Conservation (phyloP, 1,284 basidiomycete species). For the Exobasidium cylindrosporum region DNA sequence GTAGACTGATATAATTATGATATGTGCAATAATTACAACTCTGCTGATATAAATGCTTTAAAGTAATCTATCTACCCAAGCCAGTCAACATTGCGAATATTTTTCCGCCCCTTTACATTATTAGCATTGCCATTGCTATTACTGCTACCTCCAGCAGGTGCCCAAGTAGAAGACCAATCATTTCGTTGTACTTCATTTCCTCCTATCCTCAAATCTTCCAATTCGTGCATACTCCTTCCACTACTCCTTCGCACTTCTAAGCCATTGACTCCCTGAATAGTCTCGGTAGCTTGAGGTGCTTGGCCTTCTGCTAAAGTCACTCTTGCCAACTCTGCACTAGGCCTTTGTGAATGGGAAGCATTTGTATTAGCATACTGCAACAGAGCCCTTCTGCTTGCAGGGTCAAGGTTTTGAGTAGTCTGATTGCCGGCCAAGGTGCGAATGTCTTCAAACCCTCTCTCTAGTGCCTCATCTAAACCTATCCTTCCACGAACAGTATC, state of each 20-base stretch:
- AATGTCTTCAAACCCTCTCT: conserved; percentile 20
- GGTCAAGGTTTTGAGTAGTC: not conserved
- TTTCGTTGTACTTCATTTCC: not conserved
- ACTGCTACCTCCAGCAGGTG: not conserved
- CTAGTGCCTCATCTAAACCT: conserved; percentile 21
- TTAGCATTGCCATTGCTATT: not conserved
- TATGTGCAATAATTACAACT: no score
- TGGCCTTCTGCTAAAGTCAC: not conserved
- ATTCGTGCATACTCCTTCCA: conserved; percentile 9
- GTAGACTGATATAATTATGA: not conserved
- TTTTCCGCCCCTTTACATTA: not conserved
- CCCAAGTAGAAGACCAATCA: not conserved
- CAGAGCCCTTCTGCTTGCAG: not conserved
- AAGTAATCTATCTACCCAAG: no score
- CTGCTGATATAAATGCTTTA: no score
- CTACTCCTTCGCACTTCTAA: not conserved
- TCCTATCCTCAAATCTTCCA: conserved; percentile 5
- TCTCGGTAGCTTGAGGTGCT: not conserved
- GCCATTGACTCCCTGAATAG: not conserved
- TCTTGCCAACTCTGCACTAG: conserved; percentile 11
- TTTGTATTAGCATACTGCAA: not conserved
- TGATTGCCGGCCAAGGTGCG: conserved; percentile 2
- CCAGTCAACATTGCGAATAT: conserved; percentile 13
- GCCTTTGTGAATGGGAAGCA: not conserved
- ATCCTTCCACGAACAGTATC: conserved; percentile 17